Conservation (phyloP, 2,329 filamentous ascomycete genomes). For the Westerdykella sp. region DNA sequence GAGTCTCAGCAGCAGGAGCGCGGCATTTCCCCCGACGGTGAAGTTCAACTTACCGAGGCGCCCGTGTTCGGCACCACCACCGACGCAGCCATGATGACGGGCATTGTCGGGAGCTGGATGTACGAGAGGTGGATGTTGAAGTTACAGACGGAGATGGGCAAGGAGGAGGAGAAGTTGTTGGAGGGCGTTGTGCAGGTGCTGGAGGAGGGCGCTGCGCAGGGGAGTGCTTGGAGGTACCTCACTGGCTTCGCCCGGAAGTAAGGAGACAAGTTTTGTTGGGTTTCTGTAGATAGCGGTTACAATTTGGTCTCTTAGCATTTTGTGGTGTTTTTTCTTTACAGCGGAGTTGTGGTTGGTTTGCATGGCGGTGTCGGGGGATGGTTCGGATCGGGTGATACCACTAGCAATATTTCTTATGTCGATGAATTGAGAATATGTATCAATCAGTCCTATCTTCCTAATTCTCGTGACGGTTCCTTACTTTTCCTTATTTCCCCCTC, state of each 20-base stretch:
- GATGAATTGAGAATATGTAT: conserved; percentile 13
- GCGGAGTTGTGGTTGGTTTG: conserved; percentile 1
- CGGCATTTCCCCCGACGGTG: conserved; percentile 32
- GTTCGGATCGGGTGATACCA: conserved; percentile 17
- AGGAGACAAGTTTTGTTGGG: conserved; percentile 6
- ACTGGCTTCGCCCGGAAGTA: conserved; percentile 45
- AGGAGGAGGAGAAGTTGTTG: conserved; percentile 49
- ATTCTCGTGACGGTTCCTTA: background rate
- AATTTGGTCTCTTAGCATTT: conserved; percentile 15
- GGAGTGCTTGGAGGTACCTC: conserved; percentile 55
- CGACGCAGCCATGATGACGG: conserved; percentile 67
- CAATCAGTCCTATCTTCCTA: conserved; percentile 4
- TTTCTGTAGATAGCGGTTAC: background rate
- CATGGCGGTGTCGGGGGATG: background rate
- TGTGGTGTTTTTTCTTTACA: conserved; percentile 1
- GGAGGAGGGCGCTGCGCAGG: conserved; percentile 54
- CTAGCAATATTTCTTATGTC: conserved; percentile 23
- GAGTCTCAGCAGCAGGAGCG: conserved; percentile 28
- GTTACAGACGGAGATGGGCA: conserved; percentile 78
- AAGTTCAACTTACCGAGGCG: conserved; percentile 22
- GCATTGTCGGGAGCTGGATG: conserved; percentile 77
- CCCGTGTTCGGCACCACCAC: conserved; percentile 47
- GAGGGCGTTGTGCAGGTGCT: conserved; percentile 53
- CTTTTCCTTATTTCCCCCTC: no score
- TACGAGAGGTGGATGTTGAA: conserved; percentile 97